Evolutionary conservation across 2,329 filamentous ascomycete species (phyloP), one percentile per base, ranked within the genome.

Genomic region (Pestalotiopsis sp.): DNA sequence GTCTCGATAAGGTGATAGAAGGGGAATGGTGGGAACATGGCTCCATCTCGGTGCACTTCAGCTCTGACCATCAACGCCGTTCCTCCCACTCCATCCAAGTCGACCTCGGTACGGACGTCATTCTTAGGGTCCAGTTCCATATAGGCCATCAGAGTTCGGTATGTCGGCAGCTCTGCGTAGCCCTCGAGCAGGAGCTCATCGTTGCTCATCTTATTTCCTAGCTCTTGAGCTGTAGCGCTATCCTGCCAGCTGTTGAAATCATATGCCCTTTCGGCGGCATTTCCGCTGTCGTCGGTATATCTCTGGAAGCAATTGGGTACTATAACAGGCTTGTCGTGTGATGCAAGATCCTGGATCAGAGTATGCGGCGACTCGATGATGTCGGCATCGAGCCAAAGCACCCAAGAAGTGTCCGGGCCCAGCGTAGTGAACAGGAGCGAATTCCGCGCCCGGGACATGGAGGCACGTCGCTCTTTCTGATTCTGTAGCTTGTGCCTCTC

Each of bases 191-290:
- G 82, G 72, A 99, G 94, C 62, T 99, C 96, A 75, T 99, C 95
- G 0, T 91, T 91, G 0, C 90, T 93, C 94, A 99, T 95, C 75
- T 90, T 90, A 12, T 87, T 83, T 2, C 89, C 95, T 71, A 99
- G 83, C 45, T 92, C 87, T 77, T 91, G 87, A 1, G 96, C 95
- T 2, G 87, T 91, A 1, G 91, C 87, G 77, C 93, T 97, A 78
- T 99, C 96, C 76, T 95, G 90, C 96, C 96, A 99, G 79, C 93
- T 97, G 83, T 99, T 99, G 86, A 91, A 98, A 82, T 99, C 96
- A 80, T 99, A 99, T 0, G 95, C 90, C 4, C 96, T 90, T 77
- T 95, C 90, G 58, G 91, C 89, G 83, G 89, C 88, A 72, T 89
- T 86, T 76, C 92, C 91, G 65, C 88, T 91, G 14, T 92, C 87